Evolutionary conservation across 768 basidiomycete genomes (phyloP).

Genomic region (Panellus pusillus): DNA sequence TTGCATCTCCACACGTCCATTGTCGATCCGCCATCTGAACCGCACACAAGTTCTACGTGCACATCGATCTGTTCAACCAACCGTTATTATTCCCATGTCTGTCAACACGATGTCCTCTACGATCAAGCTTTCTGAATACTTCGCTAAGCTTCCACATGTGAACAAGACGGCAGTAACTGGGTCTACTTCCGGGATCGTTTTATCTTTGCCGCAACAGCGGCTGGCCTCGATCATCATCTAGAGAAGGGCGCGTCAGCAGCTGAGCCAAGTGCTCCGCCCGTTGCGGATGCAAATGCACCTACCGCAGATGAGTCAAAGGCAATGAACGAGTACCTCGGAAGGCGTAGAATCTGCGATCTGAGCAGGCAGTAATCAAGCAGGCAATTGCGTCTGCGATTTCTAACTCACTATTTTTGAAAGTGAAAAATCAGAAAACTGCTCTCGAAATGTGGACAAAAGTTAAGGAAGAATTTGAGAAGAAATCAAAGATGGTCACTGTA

Average conservation of each 20-base stretch:
- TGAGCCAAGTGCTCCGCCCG: neutral
- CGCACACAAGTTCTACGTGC: too few species aligned
- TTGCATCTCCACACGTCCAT: too few species aligned
- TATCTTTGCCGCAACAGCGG: neutral
- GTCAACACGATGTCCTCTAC: neutral
- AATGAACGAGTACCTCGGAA: neutral
- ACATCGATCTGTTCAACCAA: too few species aligned
- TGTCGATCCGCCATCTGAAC: too few species aligned
- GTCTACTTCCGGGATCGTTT: neutral
- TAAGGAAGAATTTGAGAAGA: too few species aligned
- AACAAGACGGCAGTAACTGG: conserved; percentile 1
- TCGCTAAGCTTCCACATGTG: neutral
- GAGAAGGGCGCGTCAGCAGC: neutral
- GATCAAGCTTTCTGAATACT: neutral
- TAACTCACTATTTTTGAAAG: conserved; percentile 25
- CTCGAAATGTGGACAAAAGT: conserved; percentile 23
- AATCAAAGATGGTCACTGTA: conserved; percentile 20
- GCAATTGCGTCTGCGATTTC: conserved; percentile 22
- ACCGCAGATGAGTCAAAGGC: neutral
- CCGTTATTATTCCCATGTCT: too few species aligned
- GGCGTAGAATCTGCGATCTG: conserved; percentile 4
- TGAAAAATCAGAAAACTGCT: conserved; percentile 13
- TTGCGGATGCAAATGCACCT: neutral
- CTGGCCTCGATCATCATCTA: neutral
- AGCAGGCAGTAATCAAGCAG: conserved; percentile 24